Conservation (phyloP, 2,329 filamentous ascomycete species). For the Talaromyces albobiverticillius region DNA sequence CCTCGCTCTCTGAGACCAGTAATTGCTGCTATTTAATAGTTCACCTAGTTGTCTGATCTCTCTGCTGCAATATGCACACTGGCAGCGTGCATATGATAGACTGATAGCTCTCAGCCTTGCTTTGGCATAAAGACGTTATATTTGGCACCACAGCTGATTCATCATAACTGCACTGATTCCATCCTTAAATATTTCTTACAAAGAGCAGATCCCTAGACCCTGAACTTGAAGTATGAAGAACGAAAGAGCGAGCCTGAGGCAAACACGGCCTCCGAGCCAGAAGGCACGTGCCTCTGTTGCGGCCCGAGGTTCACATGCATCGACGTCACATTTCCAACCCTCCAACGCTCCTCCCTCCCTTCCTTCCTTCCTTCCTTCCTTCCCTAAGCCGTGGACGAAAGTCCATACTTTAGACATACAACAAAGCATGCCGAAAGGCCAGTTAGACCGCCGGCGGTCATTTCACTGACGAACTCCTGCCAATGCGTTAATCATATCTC, state of each 20-base stretch:
- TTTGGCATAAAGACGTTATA: no score
- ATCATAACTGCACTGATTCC: no score
- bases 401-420: background rate
- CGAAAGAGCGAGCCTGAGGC: background rate
- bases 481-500: background rate
- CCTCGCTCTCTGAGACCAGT: no score
- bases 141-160: no score
- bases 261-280: background rate
- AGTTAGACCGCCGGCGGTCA: constrained; percentile 8
- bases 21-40: no score
- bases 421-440: constrained; percentile 11
- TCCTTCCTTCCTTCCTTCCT: background rate
- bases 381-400: no score
- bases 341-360: background rate
- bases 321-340: constrained; percentile 12
- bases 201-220: no score
- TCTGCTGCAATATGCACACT: no score
- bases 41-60: no score
- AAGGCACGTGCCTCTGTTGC: constrained; percentile 12
- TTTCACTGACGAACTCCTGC: constrained; percentile 6
- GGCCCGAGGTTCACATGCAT: constrained; percentile 17
- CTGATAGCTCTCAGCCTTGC: no score
- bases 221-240: background rate
- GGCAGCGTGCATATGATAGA: no score
- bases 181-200: no score